Conservation (phyloP, 2,329 filamentous ascomycete genomes). For the Penicillium sp. region DNA sequence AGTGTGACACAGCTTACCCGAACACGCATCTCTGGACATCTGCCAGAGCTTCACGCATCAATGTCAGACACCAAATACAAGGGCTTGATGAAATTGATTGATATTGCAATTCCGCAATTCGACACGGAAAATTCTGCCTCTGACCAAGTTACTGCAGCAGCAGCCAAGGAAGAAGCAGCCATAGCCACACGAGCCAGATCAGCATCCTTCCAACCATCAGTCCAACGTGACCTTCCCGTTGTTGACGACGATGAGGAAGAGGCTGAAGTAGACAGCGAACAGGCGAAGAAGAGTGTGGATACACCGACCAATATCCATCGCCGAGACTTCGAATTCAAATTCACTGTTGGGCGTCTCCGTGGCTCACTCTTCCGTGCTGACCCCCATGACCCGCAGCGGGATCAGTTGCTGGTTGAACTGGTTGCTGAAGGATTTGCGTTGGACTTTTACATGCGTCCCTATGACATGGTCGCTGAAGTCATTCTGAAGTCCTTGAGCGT, state of each 20-base stretch:
- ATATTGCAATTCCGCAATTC: slow-evolving; percentile 89
- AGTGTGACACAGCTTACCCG: slow-evolving; percentile 92
- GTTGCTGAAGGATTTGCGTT: slow-evolving; percentile 87
- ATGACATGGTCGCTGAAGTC: slow-evolving; percentile 91
- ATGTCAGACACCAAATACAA: slow-evolving; percentile 97
- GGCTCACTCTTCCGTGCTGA: slow-evolving; percentile 90
- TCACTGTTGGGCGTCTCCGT: slow-evolving; percentile 90
- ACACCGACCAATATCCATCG: slow-evolving; percentile 74
- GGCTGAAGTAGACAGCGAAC: slow-evolving; percentile 62
- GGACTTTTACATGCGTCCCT: slow-evolving; percentile 82
- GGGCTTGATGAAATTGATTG: slow-evolving; percentile 90
- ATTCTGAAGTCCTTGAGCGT: slow-evolving; percentile 82
- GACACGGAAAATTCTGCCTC: slow-evolving; percentile 49
- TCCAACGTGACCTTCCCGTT: slow-evolving; percentile 72
- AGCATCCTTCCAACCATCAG: slow-evolving; percentile 71
- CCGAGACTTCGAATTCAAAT: slow-evolving; percentile 92
- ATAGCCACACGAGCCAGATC: slow-evolving; percentile 55
- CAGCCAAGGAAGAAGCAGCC: slow-evolving; percentile 37
- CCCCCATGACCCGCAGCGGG: slow-evolving; percentile 70
- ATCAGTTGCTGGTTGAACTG: slow-evolving; percentile 83
- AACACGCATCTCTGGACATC: slow-evolving; percentile 83
- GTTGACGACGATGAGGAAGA: slow-evolving; percentile 65
- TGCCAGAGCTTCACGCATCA: slow-evolving; percentile 87
- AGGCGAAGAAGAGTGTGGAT: slow-evolving; percentile 47
- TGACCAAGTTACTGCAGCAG: slow-evolving; percentile 26